A percentile compares a stretch with the other conserved stretches of the same genome.
phyloP scores from a whole-genome alignment of 176 grass and related monocot genomes.

The Elaeis guineensis region DNA sequence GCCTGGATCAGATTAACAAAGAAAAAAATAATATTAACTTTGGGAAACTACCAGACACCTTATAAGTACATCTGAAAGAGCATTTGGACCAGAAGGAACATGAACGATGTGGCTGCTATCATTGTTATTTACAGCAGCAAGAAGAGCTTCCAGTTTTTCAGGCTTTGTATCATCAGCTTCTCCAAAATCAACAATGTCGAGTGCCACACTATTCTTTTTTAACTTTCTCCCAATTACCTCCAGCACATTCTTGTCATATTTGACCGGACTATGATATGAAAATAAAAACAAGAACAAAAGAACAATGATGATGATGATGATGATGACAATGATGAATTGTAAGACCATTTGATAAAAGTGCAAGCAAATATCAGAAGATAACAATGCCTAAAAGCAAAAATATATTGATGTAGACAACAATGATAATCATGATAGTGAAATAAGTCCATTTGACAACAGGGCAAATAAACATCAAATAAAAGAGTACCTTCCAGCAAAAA shows the following conservation, averaged over 20 bases:
- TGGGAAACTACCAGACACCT: conserved; percentile 36
- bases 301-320: too few species aligned
- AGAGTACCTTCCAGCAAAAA: conserved; percentile 85
- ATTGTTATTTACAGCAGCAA: conserved; percentile 69
- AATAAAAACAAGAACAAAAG: too few species aligned
- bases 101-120: conserved; percentile 94
- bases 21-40: neutral
- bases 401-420: too few species aligned
- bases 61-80: conserved; percentile 90
- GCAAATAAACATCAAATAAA: neutral
- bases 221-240: conserved; percentile 87
- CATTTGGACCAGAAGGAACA: conserved; percentile 54
- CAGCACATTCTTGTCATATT: conserved; percentile 71
- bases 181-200: conserved; percentile 97
- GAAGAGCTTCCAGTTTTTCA: conserved; percentile 75
- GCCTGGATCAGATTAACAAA: too few species aligned
- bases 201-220: conserved; percentile 94
- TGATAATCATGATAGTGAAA: too few species aligned
- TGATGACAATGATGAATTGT: too few species aligned
- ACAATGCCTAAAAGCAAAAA: too few species aligned
- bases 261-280: conserved; percentile 49
- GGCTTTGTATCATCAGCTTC: conserved; percentile 81
- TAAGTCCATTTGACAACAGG: too few species aligned
- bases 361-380: neutral
- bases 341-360: neutral